Conservation (phyloP, 768 basidiomycete genomes). For the Nevesoporus exiguus region DNA sequence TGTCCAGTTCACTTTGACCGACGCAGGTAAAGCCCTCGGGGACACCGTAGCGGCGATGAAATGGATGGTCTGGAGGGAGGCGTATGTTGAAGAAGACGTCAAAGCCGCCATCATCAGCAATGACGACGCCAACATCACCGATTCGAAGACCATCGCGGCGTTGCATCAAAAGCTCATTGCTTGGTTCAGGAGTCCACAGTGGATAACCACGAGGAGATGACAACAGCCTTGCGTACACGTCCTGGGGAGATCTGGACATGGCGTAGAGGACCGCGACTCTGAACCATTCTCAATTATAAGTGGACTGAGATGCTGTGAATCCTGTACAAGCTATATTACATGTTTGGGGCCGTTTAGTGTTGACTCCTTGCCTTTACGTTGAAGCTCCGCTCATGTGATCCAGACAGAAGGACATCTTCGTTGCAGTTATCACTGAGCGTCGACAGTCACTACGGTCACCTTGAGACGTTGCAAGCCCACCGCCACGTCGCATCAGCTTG, state of each 20-base stretch:
- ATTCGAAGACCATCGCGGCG: neutral
- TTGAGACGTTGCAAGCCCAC: too few species aligned
- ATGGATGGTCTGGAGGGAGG: conserved; percentile 29
- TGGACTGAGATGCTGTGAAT: neutral
- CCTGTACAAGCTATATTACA: neutral
- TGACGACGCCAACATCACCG: neutral
- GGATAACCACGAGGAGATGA: neutral
- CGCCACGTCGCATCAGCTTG: too few species aligned
- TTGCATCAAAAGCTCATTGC: neutral
- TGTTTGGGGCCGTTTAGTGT: too few species aligned
- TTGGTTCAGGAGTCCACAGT: neutral
- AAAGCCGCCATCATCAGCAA: conserved; percentile 27
- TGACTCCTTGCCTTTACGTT: too few species aligned
- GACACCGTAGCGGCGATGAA: conserved; percentile 13
- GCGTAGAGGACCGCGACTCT: neutral
- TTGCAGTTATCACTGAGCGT: too few species aligned
- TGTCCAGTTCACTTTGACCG: conserved; percentile 4
- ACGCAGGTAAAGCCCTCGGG: conserved; percentile 29
- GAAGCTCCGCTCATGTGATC: too few species aligned
- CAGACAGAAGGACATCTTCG: too few species aligned
- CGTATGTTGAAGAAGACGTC: conserved; percentile 37
- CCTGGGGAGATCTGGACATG: neutral
- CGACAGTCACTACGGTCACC: too few species aligned
- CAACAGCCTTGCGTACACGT: neutral
- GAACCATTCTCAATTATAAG: neutral